Conservation (phyloP, 164 flowering plant species). For the Magnolia sinica region DNA sequence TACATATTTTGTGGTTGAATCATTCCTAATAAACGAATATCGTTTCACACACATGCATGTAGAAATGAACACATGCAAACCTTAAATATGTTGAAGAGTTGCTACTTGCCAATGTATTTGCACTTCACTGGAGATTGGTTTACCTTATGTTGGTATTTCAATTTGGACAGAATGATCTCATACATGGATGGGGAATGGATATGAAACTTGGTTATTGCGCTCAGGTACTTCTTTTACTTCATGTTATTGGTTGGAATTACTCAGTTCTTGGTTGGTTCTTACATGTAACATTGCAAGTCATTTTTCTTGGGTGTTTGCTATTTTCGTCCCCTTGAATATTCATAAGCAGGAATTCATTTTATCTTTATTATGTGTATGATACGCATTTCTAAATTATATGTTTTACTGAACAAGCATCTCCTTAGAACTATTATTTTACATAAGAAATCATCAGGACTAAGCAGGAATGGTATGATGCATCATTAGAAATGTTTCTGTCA, state of each 20-base stretch:
- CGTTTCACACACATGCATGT: background rate
- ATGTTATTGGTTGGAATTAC: background rate
- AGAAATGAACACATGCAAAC: background rate
- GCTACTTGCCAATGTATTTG: background rate
- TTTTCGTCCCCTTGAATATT: no score
- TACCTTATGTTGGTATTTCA: background rate
- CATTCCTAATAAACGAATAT: background rate
- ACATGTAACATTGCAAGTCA: no score
- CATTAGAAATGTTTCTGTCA: background rate
- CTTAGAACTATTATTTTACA: no score
- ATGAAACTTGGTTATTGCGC: slow-evolving; percentile 98
- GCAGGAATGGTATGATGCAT: background rate
- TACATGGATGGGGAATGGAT: slow-evolving; percentile 99
- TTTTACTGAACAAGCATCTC: no score
- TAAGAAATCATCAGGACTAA: no score
- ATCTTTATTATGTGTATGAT: no score
- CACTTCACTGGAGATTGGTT: background rate
- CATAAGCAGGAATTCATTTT: no score
- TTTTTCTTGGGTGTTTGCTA: no score
- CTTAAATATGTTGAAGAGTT: background rate
- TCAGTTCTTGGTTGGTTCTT: no score
- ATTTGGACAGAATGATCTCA: slow-evolving; percentile 82
- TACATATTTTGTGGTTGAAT: background rate
- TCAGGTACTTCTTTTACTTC: slow-evolving; percentile 46
- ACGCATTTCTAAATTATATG: no score